phyloP scores from a whole-genome alignment of 441 rosid species.

The Melastoma candidum region DNA sequence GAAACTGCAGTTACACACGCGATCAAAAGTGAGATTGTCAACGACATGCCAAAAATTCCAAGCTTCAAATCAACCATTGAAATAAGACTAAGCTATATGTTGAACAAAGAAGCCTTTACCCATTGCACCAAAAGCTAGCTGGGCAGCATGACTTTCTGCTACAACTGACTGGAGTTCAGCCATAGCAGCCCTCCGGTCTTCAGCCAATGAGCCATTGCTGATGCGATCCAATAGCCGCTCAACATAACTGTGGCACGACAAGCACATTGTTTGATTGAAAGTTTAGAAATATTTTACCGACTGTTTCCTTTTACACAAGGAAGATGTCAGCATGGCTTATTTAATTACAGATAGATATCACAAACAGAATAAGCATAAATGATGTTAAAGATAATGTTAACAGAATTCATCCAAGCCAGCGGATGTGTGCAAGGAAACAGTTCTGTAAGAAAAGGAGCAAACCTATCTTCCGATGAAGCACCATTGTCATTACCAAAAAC shows the following conservation, averaged over 20 bases:
- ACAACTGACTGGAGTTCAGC: conserved; percentile 85
- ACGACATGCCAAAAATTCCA: too few relatives aligned
- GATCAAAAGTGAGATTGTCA: neutral
- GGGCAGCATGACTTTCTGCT: conserved; percentile 74
- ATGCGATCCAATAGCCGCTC: conserved; percentile 83
- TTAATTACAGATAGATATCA: too few relatives aligned
- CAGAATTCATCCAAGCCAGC: too few relatives aligned
- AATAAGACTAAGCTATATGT: too few relatives aligned
- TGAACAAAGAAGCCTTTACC: conserved; percentile 30
- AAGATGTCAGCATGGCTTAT: too few relatives aligned
- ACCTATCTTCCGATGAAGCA: conserved; percentile 78
- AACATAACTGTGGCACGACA: conserved; percentile 39
- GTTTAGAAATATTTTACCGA: too few relatives aligned
- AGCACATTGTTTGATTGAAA: neutral
- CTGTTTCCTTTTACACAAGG: too few relatives aligned
- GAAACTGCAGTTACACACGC: neutral
- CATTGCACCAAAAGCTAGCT: conserved; percentile 82
- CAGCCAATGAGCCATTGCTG: conserved; percentile 74
- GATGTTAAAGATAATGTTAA: too few relatives aligned
- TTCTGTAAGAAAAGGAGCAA: neutral
- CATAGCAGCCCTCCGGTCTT: conserved; percentile 80
- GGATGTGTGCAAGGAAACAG: too few relatives aligned
- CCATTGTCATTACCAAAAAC: conserved; percentile 86
- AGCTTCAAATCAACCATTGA: too few relatives aligned
- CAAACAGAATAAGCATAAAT: too few relatives aligned